Evolutionary conservation across 441 rosid genomes (phyloP), one percentile per base, ranked within the genome.

Genomic region (Capsella rubella): DNA sequence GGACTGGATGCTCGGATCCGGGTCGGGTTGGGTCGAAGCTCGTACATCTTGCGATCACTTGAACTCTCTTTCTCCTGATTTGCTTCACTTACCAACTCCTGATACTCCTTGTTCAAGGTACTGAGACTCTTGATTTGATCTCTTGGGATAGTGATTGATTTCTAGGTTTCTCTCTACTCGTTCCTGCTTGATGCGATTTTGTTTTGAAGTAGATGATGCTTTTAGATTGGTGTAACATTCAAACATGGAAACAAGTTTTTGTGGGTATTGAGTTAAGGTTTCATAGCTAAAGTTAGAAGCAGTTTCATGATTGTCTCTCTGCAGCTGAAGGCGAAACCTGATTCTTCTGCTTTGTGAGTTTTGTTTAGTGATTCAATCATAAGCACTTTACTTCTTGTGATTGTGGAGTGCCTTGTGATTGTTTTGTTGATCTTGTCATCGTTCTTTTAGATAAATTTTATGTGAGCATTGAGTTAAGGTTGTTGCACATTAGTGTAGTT

Each of bases 21-120:
- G 80, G 50, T 87, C 97, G 31, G 99, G 97, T 64, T 95, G 97
- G 97, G 94, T 95, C 0, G 99, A 92, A 76, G 92, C 99, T 11
- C 85, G 87, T 47, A 87, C 90, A 39, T 79, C 83, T 18, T 95
- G 97, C 69, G 90, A 86, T 73, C 99, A 95, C 84, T 79, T 92
- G 88, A 45, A 5, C 28, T 82, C 87, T 21, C 74, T 89, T 0
- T 86, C 88, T 10, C 77, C 93, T 65, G 93, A 89, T 87, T 89
- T 90, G 32, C 3, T 61, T 71, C 87, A 84, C 72, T 83, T 95
- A 4, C 91, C 97, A 59, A 49, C 82, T 76, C 97, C 92, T 14
- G 83, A 81, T 55, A 86, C 95, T 57, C 85, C 89, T 54, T 95
- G 99, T 81, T 56, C 81, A 81, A 88, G 90, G 99, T 61, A 40